phyloP scores from a whole-genome alignment of 768 basidiomycete species.

The Boletus sp. region DNA sequence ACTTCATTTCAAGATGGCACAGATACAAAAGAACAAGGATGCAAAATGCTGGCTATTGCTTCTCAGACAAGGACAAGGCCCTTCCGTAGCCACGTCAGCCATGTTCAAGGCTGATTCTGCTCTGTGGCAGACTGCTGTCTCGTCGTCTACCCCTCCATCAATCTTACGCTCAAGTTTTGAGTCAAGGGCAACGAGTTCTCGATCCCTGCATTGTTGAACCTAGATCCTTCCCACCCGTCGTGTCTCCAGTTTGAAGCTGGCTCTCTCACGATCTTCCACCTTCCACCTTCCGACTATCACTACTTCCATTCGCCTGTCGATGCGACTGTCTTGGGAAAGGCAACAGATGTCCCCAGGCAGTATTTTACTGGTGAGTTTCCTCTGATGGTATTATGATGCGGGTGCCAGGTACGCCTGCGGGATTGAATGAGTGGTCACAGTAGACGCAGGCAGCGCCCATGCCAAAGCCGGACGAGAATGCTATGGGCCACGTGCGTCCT shows the following conservation, averaged over 20 bases:
- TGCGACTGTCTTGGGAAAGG: conserved; percentile 43
- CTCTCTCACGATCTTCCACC: conserved; percentile 65
- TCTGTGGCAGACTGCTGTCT: conserved; percentile 74
- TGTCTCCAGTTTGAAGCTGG: conserved; percentile 42
- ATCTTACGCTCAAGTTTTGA: conserved; percentile 69
- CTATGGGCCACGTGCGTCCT: too few species aligned
- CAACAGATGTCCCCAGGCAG: conserved; percentile 49
- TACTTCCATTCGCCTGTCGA: conserved; percentile 74
- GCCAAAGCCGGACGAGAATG: too few species aligned
- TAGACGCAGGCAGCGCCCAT: too few species aligned
- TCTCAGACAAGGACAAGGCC: conserved; percentile 54
- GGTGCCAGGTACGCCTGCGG: too few species aligned
- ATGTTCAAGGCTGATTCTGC: conserved; percentile 67
- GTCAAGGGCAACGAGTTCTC: conserved; percentile 72
- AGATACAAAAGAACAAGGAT: conserved; percentile 71
- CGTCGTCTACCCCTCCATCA: conserved; percentile 61
- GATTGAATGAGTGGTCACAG: too few species aligned
- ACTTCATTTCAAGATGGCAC: conserved; percentile 25
- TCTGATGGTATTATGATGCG: too few species aligned
- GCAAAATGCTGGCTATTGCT: conserved; percentile 69
- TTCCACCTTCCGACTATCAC: conserved; percentile 82
- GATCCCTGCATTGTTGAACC: conserved; percentile 56
- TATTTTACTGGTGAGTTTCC: conserved; percentile 65
- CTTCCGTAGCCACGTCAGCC: conserved; percentile 61
- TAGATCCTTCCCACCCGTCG: conserved; percentile 41